Conservation (phyloP, 2,329 filamentous ascomycete genomes). For the Penicillium sp. region DNA sequence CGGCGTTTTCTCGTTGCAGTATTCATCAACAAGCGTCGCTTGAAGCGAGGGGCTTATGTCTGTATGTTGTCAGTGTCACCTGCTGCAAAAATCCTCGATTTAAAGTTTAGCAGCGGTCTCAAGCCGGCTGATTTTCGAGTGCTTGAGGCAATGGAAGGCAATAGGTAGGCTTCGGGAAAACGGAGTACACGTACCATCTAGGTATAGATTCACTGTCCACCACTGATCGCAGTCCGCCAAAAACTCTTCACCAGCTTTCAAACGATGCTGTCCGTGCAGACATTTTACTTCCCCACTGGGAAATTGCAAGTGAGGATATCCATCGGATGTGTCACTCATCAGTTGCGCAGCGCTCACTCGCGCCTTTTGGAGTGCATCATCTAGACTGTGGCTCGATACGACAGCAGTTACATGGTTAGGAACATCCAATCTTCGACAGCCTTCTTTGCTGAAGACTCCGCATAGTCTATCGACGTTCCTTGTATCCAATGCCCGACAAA, state of each 20-base stretch:
- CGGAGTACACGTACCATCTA: slow-evolving; percentile 18
- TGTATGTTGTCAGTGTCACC: background rate
- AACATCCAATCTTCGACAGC: slow-evolving; percentile 18
- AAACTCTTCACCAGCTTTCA: slow-evolving; percentile 1
- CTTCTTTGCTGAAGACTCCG: slow-evolving; percentile 20
- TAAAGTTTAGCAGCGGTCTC: no score
- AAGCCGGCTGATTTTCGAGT: no score
- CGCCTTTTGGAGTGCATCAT: slow-evolving; percentile 8
- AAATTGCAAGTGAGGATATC: slow-evolving; percentile 22
- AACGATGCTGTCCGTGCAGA: slow-evolving; percentile 27
- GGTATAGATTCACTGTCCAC: slow-evolving; percentile 33
- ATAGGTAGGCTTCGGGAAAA: no score
- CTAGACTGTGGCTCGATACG: slow-evolving; percentile 14
- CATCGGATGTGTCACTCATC: slow-evolving; percentile 9
- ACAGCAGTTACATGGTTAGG: slow-evolving; percentile 21
- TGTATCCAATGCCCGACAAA: slow-evolving; percentile 3
- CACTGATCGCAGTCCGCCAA: slow-evolving; percentile 20
- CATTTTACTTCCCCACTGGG: slow-evolving; percentile 18
- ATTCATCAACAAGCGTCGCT: slow-evolving; percentile 19
- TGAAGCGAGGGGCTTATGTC: slow-evolving; percentile 13
- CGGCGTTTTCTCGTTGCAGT: slow-evolving; percentile 19
- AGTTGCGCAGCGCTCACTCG: slow-evolving; percentile 1
- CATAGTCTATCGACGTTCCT: slow-evolving; percentile 24
- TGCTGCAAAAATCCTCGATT: no score
- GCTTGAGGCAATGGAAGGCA: no score